Conservation (phyloP, 768 basidiomycete genomes). For the Chalciporus sphaerocephalus region DNA sequence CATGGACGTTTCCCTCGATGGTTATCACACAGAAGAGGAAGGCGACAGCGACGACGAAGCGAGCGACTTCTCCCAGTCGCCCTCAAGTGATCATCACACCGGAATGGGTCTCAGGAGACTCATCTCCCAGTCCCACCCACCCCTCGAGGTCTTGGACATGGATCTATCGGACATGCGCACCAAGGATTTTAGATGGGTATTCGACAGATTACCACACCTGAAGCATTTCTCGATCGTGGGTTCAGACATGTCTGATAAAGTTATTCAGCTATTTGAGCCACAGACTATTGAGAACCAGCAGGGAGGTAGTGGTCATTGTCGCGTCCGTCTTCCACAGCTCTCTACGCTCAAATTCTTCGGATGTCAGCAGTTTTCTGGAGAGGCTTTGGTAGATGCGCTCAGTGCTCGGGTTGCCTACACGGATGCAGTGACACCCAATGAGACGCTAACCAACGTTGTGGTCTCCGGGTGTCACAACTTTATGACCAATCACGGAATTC, state of each 20-base stretch:
- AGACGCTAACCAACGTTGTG: conserved; percentile 25
- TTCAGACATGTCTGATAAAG: conserved; percentile 77
- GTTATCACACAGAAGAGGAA: conserved; percentile 41
- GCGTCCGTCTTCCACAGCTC: conserved; percentile 54
- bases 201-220: conserved; percentile 49
- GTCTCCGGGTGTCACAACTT: conserved; percentile 24
- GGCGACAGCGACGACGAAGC: conserved; percentile 77
- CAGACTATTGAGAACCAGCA: conserved; percentile 8
- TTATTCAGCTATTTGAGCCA: conserved; percentile 57
- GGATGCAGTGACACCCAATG: conserved; percentile 27
- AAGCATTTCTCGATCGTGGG: conserved; percentile 71
- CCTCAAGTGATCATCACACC: conserved; percentile 71
- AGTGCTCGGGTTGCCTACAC: conserved; percentile 42
- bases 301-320: conserved; percentile 18
- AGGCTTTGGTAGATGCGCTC: conserved; percentile 51
- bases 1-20: conserved; percentile 43
- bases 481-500: conserved; percentile 17
- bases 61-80: conserved; percentile 69
- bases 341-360: conserved; percentile 49
- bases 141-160: conserved; percentile 66
- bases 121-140: conserved; percentile 56
- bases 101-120: conserved; percentile 75
- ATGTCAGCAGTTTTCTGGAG: conserved; percentile 61
- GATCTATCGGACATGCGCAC: conserved; percentile 81
- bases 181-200: conserved; percentile 71